Evolutionary conservation across 2,329 filamentous ascomycete species (phyloP).

Genomic region (Albophoma yamanashiensis): DNA sequence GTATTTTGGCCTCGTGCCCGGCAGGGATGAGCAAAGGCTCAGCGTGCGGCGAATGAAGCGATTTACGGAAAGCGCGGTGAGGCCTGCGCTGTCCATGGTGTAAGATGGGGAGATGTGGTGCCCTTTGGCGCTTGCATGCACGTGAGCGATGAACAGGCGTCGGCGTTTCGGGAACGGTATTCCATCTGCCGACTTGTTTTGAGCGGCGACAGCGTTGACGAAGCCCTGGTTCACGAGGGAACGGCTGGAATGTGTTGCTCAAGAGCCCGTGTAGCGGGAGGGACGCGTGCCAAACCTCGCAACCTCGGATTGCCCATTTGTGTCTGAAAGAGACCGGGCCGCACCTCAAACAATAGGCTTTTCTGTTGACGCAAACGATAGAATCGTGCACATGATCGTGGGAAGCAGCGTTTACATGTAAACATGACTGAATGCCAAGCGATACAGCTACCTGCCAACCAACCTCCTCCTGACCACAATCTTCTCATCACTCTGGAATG

Average conservation of each 20-base stretch:
- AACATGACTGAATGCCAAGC: not conserved
- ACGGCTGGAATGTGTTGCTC: not conserved
- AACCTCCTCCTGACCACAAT: not conserved
- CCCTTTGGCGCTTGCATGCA: not conserved
- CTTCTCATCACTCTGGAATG: not conserved
- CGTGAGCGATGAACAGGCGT: not conserved
- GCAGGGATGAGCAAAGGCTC: constrained; percentile 29
- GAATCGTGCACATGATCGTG: not conserved
- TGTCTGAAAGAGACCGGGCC: not conserved
- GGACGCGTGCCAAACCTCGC: not conserved
- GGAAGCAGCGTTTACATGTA: not conserved
- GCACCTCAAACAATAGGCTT: not conserved
- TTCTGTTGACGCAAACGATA: not conserved
- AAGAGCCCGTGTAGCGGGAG: not conserved
- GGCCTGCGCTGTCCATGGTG: constrained; percentile 14
- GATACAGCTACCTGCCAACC: not conserved
- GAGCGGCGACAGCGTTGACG: not conserved
- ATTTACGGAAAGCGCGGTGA: constrained; percentile 31
- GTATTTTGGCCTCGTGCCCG: constrained; percentile 33
- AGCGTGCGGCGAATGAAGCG: constrained; percentile 33
- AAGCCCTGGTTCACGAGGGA: not conserved
- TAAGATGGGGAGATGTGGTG: constrained; percentile 4
- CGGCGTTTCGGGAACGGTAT: not conserved
- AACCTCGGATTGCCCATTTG: not conserved
- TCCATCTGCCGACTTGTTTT: not conserved